Base-by-base conservation (phyloP, 768 basidiomycete genomes). In the Mycena albidolilacea region DNA sequence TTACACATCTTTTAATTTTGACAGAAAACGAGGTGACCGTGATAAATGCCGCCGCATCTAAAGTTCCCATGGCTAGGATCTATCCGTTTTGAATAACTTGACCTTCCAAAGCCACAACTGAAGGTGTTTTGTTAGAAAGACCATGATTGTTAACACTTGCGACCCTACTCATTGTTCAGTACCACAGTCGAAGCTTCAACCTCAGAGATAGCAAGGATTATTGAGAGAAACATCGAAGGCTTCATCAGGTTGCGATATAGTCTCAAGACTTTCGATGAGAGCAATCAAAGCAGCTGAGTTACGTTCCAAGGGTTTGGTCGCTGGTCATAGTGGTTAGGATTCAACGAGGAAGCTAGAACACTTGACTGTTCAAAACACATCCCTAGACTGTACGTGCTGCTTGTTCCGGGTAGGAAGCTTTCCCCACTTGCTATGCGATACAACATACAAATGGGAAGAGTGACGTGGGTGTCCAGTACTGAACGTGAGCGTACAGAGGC, bases 191-290 rank as follows among this genome's bases (percentile, higher is more conserved):
- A 35, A 55, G 14, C 54, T 23, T n/a, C 23, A 55, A 12, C 54
- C n/a, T 11, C 14, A 55, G 54, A 2, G 54, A 55, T 55, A 23
- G 23, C 11, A 23, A 23, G 23, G 54, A 55, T 5, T 55, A 21
- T n/a, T 11, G 54, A 55, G 54, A 55, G 54, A 21, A 55, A 55
- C 54, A 23, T 55, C 8, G 54, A 55, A 55, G 11, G 54, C 54
- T 55, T 15, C 54, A 55, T 55, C n/a, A 21, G 17, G 30, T 55
- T 21, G 54, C 17, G 23, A 23, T 55, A 55, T 23, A 23, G 23
- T 23, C 54, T 55, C 54, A 55, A 35, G 7, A 23, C 12, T 55
- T 55, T 23, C 1, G 23, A 23, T 23, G 23, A 23, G 23, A 23
- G 23, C 23, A 23, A 1, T 48, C 19, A 48, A 17, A 48, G 46